Conservation (phyloP, 345 rosid species). For the Pelargonium nanum region DNA sequence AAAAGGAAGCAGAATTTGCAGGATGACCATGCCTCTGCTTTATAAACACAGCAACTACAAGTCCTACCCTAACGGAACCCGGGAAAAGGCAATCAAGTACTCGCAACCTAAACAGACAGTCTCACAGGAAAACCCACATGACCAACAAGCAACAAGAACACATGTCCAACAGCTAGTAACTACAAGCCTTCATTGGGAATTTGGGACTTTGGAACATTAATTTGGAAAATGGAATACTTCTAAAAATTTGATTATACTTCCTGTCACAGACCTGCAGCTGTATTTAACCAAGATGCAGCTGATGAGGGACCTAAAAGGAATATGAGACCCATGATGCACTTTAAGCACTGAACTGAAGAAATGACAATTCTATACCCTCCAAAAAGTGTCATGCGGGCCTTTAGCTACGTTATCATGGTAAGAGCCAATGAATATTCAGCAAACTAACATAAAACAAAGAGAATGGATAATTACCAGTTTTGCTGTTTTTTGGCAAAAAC, state of each 20-base stretch:
- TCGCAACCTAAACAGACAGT: background rate
- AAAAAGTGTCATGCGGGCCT: background rate
- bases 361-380: background rate
- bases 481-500: slow-evolving; percentile 49
- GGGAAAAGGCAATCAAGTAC: background rate
- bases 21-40: too few relatives aligned
- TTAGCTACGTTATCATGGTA: background rate
- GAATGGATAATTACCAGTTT: slow-evolving; percentile 31
- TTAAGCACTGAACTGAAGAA: background rate
- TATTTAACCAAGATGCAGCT: background rate
- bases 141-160: too few relatives aligned
- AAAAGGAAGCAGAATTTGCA: too few relatives aligned
- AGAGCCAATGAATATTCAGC: background rate
- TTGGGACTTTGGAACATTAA: background rate
- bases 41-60: too few relatives aligned
- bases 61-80: background rate
- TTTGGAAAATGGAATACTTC: background rate
- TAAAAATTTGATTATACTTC: too few relatives aligned
- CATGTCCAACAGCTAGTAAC: background rate
- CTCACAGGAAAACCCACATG: background rate
- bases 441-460: background rate
- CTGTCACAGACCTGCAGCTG: background rate
- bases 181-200: background rate
- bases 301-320: background rate
- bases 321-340: background rate